These are phyloP conservation scores for Rachicladosporium sp. DNA, from an alignment of 2,329 filamentous ascomycete genomes.

Conservation along the genomic window DNA sequence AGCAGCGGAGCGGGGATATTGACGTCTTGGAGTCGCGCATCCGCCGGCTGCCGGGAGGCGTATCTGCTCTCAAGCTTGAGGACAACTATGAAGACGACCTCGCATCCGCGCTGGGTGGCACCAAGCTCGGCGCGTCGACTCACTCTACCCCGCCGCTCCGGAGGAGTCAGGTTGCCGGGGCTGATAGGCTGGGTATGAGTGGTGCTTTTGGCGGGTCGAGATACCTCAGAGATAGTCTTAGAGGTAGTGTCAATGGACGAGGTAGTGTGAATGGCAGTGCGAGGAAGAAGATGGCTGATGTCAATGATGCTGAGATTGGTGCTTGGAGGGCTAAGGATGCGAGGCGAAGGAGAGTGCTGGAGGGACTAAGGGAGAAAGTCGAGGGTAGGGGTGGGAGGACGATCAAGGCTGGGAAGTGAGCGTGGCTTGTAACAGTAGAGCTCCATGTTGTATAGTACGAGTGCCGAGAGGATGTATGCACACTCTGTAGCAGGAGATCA, in stretches of 20 bases:
- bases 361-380: slow-evolving; percentile 26
- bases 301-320: slow-evolving; percentile 29
- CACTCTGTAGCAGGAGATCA: too few relatives aligned
- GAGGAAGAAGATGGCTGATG: slow-evolving; percentile 27
- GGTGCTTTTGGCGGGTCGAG: too few relatives aligned
- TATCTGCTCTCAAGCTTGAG: slow-evolving; percentile 17
- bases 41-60: slow-evolving; percentile 45
- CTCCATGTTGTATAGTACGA: too few relatives aligned
- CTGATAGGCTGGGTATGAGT: slow-evolving; percentile 24
- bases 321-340: slow-evolving; percentile 20
- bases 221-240: slow-evolving; percentile 10
- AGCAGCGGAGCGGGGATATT: slow-evolving; percentile 82
- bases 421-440: too few relatives aligned
- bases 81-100: slow-evolving; percentile 24
- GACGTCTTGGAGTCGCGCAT: slow-evolving; percentile 83
- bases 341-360: slow-evolving; percentile 27
- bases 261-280: slow-evolving; percentile 16
- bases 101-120: slow-evolving; percentile 16
- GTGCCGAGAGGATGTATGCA: too few relatives aligned
- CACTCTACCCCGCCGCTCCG: slow-evolving; percentile 20
- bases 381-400: slow-evolving; percentile 11
- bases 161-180: slow-evolving; percentile 17
- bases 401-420: slow-evolving; percentile 2
- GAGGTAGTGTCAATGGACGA: slow-evolving; percentile 14
- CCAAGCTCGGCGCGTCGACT: too few relatives aligned